phyloP scores from a whole-genome alignment of 2,329 filamentous ascomycete species.

The Chalaropsis thielavioides region DNA sequence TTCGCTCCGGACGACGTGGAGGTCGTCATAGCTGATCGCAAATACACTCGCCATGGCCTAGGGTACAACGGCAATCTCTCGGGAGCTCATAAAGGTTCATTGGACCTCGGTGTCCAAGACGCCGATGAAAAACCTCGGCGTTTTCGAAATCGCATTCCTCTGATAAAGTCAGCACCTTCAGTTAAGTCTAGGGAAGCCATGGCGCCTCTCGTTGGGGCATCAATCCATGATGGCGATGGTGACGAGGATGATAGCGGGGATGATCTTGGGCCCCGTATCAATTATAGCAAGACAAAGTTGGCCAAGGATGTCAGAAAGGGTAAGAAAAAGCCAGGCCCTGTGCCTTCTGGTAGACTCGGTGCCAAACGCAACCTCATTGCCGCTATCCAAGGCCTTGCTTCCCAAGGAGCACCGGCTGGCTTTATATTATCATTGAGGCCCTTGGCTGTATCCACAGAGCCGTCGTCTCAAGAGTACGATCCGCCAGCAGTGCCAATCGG shows the following conservation, averaged over 20 bases:
- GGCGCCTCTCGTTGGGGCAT: slow-evolving; percentile 24
- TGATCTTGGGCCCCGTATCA: slow-evolving; percentile 24
- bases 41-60: slow-evolving; percentile 55
- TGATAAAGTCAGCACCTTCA: background rate
- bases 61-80: slow-evolving; percentile 28
- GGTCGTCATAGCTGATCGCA: slow-evolving; percentile 49
- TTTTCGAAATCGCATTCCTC: slow-evolving; percentile 33
- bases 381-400: background rate
- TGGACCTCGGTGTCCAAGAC: background rate
- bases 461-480: background rate
- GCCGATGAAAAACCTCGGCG: slow-evolving; percentile 26
- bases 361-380: slow-evolving; percentile 7
- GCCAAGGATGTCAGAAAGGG: slow-evolving; percentile 35
- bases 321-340: slow-evolving; percentile 27
- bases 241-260: slow-evolving; percentile 37
- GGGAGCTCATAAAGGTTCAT: background rate
- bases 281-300: slow-evolving; percentile 14
- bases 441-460: too few species aligned
- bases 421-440: slow-evolving; percentile 1
- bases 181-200: slow-evolving; percentile 27
- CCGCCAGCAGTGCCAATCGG: slow-evolving; percentile 11
- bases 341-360: background rate
- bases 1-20: slow-evolving; percentile 72
- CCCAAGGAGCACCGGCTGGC: background rate
- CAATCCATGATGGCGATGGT: slow-evolving; percentile 30